Base-by-base conservation (phyloP, 2,329 filamentous ascomycete species). In the Didymella lethalis region DNA sequence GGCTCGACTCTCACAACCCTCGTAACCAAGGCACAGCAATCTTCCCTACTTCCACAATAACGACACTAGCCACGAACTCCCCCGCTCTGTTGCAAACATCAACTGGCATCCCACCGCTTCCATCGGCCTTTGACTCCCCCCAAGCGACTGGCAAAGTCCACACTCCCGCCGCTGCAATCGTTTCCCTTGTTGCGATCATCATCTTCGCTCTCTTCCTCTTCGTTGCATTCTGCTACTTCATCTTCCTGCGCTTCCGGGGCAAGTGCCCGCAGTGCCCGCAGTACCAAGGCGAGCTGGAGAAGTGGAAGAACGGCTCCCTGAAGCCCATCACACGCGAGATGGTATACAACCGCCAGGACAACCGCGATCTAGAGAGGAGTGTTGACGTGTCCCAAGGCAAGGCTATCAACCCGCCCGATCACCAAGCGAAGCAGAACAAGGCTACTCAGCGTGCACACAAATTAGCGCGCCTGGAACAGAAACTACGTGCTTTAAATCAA, bases 251-350 rank as follows among this genome's bases (percentile, higher is more conserved):
- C 28, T 29, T 23, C 41, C 28, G 32, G 4, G 41, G 50, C 3
- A 31, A 34, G 34, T 54, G 49, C 32, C 18, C 36, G 7, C 28
- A 41, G 8, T 59, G 50, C 10, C 16, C 32, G 12, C 16, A 12
- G 2, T 32, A 23, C 34, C 28, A 50, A 11, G 25, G 31, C 5
- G 18, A 54, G 16, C 34, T 54, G 20, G 20, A 12, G 7, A 59
- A 59, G 46, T 50, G 38, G 29, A 38, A 54, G 32, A 29, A 36
- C 6, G 46, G 46, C 10, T 41, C 48, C 1, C 7, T 54, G 16
- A 32, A 36, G 26, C 31, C 3, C 2, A 28, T 50, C 28, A 54
- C 38, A 4, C 20, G 29, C 8, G 23, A 8, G 1, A 45, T 45
- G 45, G 49, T 53, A 5, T 28, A 53, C n/a, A 16, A 29, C 31